A percentile compares a stretch with the other conserved stretches of the same genome.
Evolutionary conservation across 2,329 filamentous ascomycete genomes (phyloP).

Genomic region (Bipolaris zeicola): DNA sequence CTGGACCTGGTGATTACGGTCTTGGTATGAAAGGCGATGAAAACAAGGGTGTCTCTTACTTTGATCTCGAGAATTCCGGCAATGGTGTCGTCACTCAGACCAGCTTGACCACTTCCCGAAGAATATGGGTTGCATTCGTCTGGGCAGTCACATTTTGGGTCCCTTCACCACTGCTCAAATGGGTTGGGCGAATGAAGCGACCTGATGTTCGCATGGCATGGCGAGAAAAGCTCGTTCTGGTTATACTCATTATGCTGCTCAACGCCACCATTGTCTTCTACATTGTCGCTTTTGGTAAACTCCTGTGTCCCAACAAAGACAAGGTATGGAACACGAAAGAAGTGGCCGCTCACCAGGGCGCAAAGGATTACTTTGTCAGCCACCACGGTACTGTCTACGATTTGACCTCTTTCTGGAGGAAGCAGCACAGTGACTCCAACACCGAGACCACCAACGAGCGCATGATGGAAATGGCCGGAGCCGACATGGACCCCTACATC

Average conservation of each 20-base stretch:
- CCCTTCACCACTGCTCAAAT: constrained; percentile 81
- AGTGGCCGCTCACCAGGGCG: constrained; percentile 71
- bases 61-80: constrained; percentile 80
- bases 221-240: constrained; percentile 90
- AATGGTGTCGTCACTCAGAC: constrained; percentile 77
- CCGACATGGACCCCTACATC: constrained; percentile 85
- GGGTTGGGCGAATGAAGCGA: constrained; percentile 91
- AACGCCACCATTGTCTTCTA: constrained; percentile 88
- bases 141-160: constrained; percentile 95
- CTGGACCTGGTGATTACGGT: constrained; percentile 78
- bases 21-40: constrained; percentile 85
- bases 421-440: constrained; percentile 77
- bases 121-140: constrained; percentile 79
- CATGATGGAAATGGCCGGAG: constrained; percentile 80
- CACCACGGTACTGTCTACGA: constrained; percentile 91
- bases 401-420: constrained; percentile 83
- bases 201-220: constrained; percentile 97
- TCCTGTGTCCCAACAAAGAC: constrained; percentile 89
- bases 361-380: constrained; percentile 82
- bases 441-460: constrained; percentile 63
- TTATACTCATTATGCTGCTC: constrained; percentile 77
- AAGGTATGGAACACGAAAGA: constrained; percentile 82
- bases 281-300: constrained; percentile 82
- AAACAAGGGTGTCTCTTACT: constrained; percentile 57
- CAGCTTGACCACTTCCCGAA: constrained; percentile 66